Evolutionary conservation across 805 yeast genomes (phyloP), one percentile per base, ranked within the genome.

Genomic region (Pichia eremophila): DNA sequence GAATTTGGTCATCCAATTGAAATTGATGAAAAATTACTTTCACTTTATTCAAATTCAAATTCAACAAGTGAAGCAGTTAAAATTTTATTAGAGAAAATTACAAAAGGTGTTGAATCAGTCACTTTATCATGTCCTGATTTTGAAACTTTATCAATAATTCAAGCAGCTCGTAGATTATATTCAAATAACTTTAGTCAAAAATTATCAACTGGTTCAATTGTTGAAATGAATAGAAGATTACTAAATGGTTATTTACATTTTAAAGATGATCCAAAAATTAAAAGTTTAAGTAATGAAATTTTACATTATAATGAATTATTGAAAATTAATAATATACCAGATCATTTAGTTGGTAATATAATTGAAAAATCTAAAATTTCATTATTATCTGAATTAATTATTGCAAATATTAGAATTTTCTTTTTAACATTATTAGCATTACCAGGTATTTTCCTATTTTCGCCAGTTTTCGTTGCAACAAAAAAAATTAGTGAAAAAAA

Each of bases 1-100:
- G 99, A 91, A 66, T 91, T 90, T 67, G 99, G 99, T 15, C 74
- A 79, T 47, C 96, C 96, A 8, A 78, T 90, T 47, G 82, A 77
- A 44, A 80, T 93, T 36, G 64, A 77, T 4, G 65, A 67, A 22
- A 78, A 75, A 37, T 68, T 87, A 47, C 85, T 88, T 6, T 74
- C 71, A 18, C 77, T 75, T 63, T 90, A 91, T 62, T 63, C 73
- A 19, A 67, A 76, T 47, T 61, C 66, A 15, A 81, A 75, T 17
- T 78, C 83, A 14, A 79, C 81, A 48, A 75, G 85, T 53, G 86
- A 78, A 46, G 86, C 95, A 0, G 85, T 90, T 10, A 77, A 77
- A 51, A 81, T 81, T 45, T 67, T 89, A 38, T 72, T 89, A 59
- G 86, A 82, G 39, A 71, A 75, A 9, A 77, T 89, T 41, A 78